A percentile compares a stretch with the other conserved stretches of the same genome.
These are phyloP conservation scores for Amauroascus niger DNA, from an alignment of 2,329 filamentous ascomycete species.

Conservation along the genomic window DNA sequence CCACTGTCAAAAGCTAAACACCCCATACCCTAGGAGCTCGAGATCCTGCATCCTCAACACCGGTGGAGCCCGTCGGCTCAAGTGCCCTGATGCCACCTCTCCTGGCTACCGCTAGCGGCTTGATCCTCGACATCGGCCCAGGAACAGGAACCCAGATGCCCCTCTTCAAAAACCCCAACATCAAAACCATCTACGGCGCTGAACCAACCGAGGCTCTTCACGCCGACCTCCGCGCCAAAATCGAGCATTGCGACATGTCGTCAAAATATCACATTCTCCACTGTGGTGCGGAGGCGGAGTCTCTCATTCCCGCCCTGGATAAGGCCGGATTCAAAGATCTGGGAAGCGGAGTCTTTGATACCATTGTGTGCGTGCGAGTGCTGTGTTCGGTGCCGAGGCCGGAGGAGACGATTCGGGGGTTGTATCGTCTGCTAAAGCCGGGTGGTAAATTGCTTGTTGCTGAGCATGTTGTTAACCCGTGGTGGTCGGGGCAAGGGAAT, in stretches of 20 bases:
- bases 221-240: slow-evolving; percentile 33
- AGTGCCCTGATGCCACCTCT: slow-evolving; percentile 35
- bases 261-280: slow-evolving; percentile 43
- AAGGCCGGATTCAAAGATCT: slow-evolving; percentile 28
- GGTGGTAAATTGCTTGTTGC: slow-evolving; percentile 47
- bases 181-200: slow-evolving; percentile 44
- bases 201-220: slow-evolving; percentile 46
- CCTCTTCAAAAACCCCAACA: slow-evolving; percentile 35
- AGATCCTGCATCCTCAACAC: slow-evolving; percentile 8
- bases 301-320: slow-evolving; percentile 38
- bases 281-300: slow-evolving; percentile 40
- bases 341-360: slow-evolving; percentile 40
- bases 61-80: slow-evolving; percentile 23
- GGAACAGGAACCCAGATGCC: slow-evolving; percentile 45
- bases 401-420: slow-evolving; percentile 36
- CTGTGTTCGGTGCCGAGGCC: slow-evolving; percentile 46
- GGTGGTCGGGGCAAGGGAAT: slow-evolving; percentile 39
- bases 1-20: neutral
- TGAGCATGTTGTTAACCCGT: slow-evolving; percentile 48
- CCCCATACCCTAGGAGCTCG: slow-evolving; percentile 6
- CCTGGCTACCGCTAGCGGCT: slow-evolving; percentile 33
- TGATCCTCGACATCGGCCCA: slow-evolving; percentile 44
- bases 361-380: slow-evolving; percentile 46
- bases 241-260: slow-evolving; percentile 33
- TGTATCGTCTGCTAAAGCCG: slow-evolving; percentile 45